Percentiles rank a stretch among this genome's conserved stretches.
phyloP scores from a whole-genome alignment of 164 flowering plant genomes.

The Vitis rotundifolia region DNA sequence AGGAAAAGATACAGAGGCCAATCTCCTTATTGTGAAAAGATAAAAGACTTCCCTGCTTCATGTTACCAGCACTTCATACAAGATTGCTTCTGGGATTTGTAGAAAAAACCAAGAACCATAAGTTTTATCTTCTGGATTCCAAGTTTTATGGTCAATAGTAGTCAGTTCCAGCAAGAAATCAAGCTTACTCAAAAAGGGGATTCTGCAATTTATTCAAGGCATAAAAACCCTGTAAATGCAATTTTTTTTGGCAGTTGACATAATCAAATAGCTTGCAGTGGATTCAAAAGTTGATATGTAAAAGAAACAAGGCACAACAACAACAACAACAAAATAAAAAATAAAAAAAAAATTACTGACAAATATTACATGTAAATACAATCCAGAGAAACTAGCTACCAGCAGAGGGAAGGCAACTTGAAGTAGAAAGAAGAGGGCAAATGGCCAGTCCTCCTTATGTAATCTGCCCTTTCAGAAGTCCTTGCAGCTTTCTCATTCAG shows the following conservation, averaged over 20 bases:
- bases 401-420: conserved; percentile 80
- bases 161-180: background rate
- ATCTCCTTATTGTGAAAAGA: too few species aligned
- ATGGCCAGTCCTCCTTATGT: conserved; percentile 86
- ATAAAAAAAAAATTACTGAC: background rate
- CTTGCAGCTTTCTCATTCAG: conserved; percentile 72
- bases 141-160: background rate
- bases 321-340: too few species aligned
- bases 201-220: background rate
- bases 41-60: too few species aligned
- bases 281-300: background rate
- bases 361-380: background rate
- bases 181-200: background rate
- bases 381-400: conserved; percentile 37
- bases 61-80: too few species aligned
- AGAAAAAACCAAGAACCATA: too few species aligned
- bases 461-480: conserved; percentile 86
- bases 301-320: background rate
- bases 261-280: background rate
- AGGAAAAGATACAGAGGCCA: too few species aligned
- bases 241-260: background rate
- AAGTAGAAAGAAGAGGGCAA: conserved; percentile 78
- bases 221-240: background rate
- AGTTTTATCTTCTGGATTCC: background rate
- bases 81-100: too few species aligned